These are phyloP conservation scores for Yamadazyma dendronema DNA, from an alignment of 1,139 yeast species.

Conservation along the genomic window DNA sequence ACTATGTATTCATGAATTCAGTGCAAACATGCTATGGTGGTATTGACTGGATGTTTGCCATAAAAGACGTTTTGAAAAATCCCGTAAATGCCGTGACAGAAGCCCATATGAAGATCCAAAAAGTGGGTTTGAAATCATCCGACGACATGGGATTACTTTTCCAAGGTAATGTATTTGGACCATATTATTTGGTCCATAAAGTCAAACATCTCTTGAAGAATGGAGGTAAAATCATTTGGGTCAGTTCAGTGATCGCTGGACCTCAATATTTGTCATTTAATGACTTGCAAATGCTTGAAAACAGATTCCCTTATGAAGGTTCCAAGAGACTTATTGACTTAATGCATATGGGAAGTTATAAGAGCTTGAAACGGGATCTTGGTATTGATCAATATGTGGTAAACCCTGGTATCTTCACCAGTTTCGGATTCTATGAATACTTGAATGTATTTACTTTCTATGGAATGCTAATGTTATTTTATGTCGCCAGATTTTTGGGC, in stretches of 20 bases:
- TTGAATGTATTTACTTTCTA: conserved; percentile 76
- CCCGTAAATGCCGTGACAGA: conserved; percentile 83
- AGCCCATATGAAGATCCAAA: conserved; percentile 81
- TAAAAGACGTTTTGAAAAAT: conserved; percentile 55
- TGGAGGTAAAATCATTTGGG: conserved; percentile 79
- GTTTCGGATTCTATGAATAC: conserved; percentile 74
- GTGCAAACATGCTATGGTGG: conserved; percentile 88
- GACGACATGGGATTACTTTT: conserved; percentile 84
- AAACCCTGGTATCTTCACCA: conserved; percentile 93
- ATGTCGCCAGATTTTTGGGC: conserved; percentile 78
- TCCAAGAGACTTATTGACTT: conserved; percentile 87
- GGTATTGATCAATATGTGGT: conserved; percentile 72
- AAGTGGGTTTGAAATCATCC: conserved; percentile 65
- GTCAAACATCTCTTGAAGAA: conserved; percentile 50
- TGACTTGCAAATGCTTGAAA: conserved; percentile 69
- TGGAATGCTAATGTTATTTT: conserved; percentile 83
- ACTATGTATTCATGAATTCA: conserved; percentile 81
- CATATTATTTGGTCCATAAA: conserved; percentile 75
- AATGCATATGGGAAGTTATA: conserved; percentile 69
- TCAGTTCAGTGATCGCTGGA: conserved; percentile 76
- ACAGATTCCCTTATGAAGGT: conserved; percentile 81
- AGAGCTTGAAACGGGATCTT: conserved; percentile 39
- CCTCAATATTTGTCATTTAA: conserved; percentile 67
- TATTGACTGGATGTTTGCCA: conserved; percentile 80
- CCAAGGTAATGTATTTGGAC: conserved; percentile 95